Evolutionary conservation across 805 yeast species (phyloP), one percentile per base, ranked within the genome.

Genomic region (Candida ovalis): DNA sequence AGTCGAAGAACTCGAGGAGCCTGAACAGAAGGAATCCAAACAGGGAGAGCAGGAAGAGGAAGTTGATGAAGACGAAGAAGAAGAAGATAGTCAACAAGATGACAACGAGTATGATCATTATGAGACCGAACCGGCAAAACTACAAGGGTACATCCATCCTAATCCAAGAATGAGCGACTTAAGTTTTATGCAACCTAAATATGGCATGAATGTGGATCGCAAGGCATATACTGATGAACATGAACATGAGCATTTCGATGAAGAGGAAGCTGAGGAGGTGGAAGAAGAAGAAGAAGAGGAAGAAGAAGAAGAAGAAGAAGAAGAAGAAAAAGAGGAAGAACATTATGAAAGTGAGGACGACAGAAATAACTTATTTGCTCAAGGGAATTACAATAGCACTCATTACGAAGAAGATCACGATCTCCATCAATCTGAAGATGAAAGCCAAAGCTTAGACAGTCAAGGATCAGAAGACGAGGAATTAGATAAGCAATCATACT

Each of bases 221-320:
- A n/a, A n/a, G n/a, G n/a, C n/a, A n/a, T n/a, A n/a, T n/a, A n/a
- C n/a, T n/a, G n/a, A n/a, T 35, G 12, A 32, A 15, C 17, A 35
- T 35, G 47, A 37, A 24, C 28, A 28, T 13, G 41, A 35, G 2
- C 42, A 40, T 19, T 38, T 18, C 6, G 17, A 18, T 1, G 42
- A 45, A 12, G 49, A 45, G 8, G 24, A 24, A 28, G 45, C 42
- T 17, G 37, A 23, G 7, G 46, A 44, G 4, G 48, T 33, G 5
- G 44, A 30, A 21, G 41, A 47, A 18, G 55, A 51, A 32, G 49
- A 48, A 41, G 41, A 41, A 13, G 35, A 47, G 18, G 48, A 42
- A 19, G 44, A 32, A 9, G 47, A 50, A 7, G 45, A 36, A 3
- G 47, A 28, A 17, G 50, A 30, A 4, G 43, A 42, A 23, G 36